phyloP scores from a whole-genome alignment of 140 eudicot genomes.

The Anethum foeniculum region DNA sequence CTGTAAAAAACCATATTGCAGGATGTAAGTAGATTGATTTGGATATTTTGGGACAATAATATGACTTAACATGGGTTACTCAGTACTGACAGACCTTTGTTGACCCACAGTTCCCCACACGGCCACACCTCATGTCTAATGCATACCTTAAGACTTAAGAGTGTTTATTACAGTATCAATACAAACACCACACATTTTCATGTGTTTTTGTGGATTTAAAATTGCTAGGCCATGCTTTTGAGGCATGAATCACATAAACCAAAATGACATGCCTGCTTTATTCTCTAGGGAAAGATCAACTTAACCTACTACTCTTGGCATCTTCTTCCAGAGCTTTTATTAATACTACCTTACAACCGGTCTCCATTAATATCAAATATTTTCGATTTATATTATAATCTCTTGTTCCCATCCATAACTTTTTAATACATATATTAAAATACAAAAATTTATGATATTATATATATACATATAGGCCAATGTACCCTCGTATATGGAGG shows the following conservation, averaged over 20 bases:
- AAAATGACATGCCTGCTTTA: background rate
- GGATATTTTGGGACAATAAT: background rate
- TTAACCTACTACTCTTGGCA: background rate
- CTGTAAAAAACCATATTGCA: background rate
- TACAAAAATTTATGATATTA: too few species aligned
- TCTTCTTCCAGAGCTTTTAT: background rate
- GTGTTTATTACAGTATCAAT: background rate
- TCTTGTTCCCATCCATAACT: too few species aligned
- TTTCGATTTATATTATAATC: too few species aligned
- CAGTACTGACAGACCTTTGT: background rate
- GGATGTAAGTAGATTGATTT: background rate
- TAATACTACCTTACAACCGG: too few species aligned
- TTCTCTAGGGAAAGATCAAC: background rate
- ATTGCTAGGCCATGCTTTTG: background rate
- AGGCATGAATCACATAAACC: background rate
- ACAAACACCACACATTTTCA: background rate
- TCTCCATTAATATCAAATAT: too few species aligned
- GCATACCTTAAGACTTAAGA: background rate
- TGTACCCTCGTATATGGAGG: too few species aligned
- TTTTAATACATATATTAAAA: too few species aligned
- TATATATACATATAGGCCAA: too few species aligned
- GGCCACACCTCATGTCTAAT: too few species aligned
- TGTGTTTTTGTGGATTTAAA: conserved; percentile 6
- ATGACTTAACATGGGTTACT: background rate
- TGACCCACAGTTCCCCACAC: background rate